These are phyloP conservation scores for Ogataea nakhonphanomensis DNA, from an alignment of 805 yeast species.

Conservation along the genomic window DNA sequence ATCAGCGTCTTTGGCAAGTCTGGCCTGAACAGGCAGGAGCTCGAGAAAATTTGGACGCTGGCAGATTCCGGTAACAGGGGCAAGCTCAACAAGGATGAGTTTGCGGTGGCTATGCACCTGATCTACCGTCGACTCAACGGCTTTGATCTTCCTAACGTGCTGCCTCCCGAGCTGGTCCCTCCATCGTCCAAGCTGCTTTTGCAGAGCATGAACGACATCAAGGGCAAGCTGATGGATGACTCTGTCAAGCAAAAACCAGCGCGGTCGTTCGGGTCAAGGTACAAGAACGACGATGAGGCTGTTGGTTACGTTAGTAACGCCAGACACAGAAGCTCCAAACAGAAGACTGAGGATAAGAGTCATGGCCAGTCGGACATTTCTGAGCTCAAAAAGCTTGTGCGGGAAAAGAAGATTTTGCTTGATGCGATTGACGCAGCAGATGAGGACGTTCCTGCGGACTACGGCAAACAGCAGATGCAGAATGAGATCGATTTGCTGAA, in stretches of 20 bases:
- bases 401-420: conserved; percentile 67
- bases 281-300: conserved; percentile 72
- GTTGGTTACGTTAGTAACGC: conserved; percentile 58
- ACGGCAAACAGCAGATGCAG: conserved; percentile 35
- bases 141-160: conserved; percentile 69
- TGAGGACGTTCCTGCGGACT: conserved; percentile 36
- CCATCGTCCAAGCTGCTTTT: conserved; percentile 76
- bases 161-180: conserved; percentile 89
- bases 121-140: conserved; percentile 90
- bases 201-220: conserved; percentile 66
- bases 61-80: conserved; percentile 83
- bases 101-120: conserved; percentile 95
- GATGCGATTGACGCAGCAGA: conserved; percentile 72
- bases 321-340: conserved; percentile 46
- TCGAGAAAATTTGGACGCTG: conserved; percentile 88
- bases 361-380: conserved; percentile 42
- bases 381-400: conserved; percentile 59
- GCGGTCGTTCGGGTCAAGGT: conserved; percentile 47
- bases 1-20: conserved; percentile 86
- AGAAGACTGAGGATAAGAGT: conserved; percentile 26
- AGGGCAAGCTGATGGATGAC: conserved; percentile 52
- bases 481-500: conserved; percentile 66
- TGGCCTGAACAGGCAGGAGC: conserved; percentile 79
- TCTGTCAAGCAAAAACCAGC: conserved; percentile 25
- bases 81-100: conserved; percentile 81